Conservation (phyloP, 306 rosid species). For the Mimosa pudica region DNA sequence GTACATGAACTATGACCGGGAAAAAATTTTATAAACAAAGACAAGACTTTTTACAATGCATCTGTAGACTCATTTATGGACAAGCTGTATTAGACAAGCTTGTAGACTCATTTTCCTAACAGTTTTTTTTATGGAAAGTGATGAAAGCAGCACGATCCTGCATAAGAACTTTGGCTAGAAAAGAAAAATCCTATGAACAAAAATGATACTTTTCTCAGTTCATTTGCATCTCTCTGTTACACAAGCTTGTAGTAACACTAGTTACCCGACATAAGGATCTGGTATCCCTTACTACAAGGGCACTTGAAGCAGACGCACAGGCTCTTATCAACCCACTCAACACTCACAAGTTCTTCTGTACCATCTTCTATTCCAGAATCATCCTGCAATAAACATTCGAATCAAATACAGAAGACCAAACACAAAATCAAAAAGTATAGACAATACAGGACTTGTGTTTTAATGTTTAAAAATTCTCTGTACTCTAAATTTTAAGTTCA, state of each 20-base stretch:
- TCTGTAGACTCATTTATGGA: not conserved
- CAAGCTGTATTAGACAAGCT: slow-evolving; percentile 50
- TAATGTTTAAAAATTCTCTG: too few relatives aligned
- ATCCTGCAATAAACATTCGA: not conserved
- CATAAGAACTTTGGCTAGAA: not conserved
- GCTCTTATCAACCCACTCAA: slow-evolving; percentile 50
- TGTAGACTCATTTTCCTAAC: slow-evolving; percentile 37
- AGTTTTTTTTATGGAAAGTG: not conserved
- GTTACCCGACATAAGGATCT: slow-evolving; percentile 50
- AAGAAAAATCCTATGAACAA: not conserved
- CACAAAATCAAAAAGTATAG: too few relatives aligned
- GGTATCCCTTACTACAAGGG: slow-evolving; percentile 53
- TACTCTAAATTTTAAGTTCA: not conserved
- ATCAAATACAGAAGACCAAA: not conserved
- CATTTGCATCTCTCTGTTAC: slow-evolving; percentile 27
- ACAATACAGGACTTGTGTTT: too few relatives aligned
- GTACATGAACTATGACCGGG: not conserved
- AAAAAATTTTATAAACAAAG: not conserved
- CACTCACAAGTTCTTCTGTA: slow-evolving; percentile 43
- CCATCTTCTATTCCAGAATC: too few relatives aligned
- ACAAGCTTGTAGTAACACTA: slow-evolving; percentile 60
- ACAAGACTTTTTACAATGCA: not conserved
- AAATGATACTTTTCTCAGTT: not conserved
- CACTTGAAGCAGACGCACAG: slow-evolving; percentile 51
- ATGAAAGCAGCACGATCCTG: not conserved